Evolutionary conservation across 352 stramenopile genomes (phyloP).

Genomic region (Globisporangium recalcitrans): DNA sequence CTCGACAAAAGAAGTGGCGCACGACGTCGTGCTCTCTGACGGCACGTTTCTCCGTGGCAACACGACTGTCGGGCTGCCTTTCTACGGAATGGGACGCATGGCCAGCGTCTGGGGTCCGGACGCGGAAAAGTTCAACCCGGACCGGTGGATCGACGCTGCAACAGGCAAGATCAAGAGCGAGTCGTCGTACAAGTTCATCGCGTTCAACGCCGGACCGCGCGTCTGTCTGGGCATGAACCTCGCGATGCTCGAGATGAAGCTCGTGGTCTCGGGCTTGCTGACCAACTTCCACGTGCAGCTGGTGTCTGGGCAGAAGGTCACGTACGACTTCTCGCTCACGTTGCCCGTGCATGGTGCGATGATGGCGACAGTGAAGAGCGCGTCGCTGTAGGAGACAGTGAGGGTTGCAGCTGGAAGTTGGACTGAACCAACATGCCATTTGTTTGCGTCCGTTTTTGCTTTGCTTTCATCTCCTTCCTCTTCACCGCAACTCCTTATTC

Average conservation of each 20-base stretch:
- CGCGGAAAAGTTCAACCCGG: constrained; percentile 49
- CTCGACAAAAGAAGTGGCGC: constrained; percentile 24
- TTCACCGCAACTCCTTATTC: neutral
- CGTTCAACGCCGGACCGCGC: constrained; percentile 69
- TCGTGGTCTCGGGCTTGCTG: constrained; percentile 53
- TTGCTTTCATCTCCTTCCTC: neutral
- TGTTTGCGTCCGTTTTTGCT: too few relatives aligned
- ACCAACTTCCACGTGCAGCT: constrained; percentile 40
- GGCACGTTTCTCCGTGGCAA: constrained; percentile 46
- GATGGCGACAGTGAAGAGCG: neutral
- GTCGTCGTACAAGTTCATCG: constrained; percentile 56
- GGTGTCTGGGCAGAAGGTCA: constrained; percentile 25
- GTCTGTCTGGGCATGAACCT: constrained; percentile 69
- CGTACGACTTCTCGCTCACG: constrained; percentile 48
- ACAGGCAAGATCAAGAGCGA: constrained; percentile 27
- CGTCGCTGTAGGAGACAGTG: neutral
- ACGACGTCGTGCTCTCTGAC: constrained; percentile 55
- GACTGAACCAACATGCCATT: too few relatives aligned
- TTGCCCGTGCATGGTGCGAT: constrained; percentile 33
- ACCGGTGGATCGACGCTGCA: constrained; percentile 54
- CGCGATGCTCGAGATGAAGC: constrained; percentile 82
- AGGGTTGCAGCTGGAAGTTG: too few relatives aligned
- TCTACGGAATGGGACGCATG: constrained; percentile 55
- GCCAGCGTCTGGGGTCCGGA: constrained; percentile 58
- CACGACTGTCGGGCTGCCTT: constrained; percentile 28